Evolutionary conservation across 2,329 filamentous ascomycete genomes (phyloP), one percentile per base, ranked within the genome.

Genomic region (Apiospora phragmitis): DNA sequence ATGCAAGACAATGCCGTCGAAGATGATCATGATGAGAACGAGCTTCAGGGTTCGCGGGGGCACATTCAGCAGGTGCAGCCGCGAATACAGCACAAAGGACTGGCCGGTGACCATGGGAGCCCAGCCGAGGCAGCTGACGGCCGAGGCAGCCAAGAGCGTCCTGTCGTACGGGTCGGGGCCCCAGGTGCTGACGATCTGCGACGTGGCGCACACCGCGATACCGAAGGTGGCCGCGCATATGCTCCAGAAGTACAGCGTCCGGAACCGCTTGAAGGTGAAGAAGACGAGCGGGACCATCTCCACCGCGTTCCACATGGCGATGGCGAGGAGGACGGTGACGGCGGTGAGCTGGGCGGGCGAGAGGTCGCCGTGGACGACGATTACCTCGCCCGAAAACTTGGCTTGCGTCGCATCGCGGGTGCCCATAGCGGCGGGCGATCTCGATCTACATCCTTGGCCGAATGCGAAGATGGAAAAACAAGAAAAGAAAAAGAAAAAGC

Each of bases 101-200:
- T 89, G 86, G 3, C 89, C 89, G 18, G 87, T 87, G 14, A 90
- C 85, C 83, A 90, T 89, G 7, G 80, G 75, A 77, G 85, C 87
- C 86, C 89, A 88, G 21, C 88, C 89, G 69, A 91, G 71, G 47
- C 76, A 68, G 69, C 82, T 69, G 42, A 72, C 29, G 11, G 3
- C 71, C 62, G 38, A 74, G 71, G 72, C 73, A 5, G 74, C 14
- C 9, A 68, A 59, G n/a, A 70, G 70, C 12, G 70, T 72, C 21
- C 75, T 26, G 2, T 35, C 55, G 68, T 76, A 75, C 41, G 72
- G 71, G 8, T 35, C 55, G 18, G 29, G 55, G 7, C 32, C 55
- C 55, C 32, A 38, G 7, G 55, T 38, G 38, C 69, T 71, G 9
- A 77, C 59, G 11, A 75, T 29, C 1, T 67, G 62, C 29, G 70